Percentiles rank a stretch among this genome's conserved stretches.
phyloP scores from a whole-genome alignment of 179 eudicot species.

The Gypsophila paniculata region DNA sequence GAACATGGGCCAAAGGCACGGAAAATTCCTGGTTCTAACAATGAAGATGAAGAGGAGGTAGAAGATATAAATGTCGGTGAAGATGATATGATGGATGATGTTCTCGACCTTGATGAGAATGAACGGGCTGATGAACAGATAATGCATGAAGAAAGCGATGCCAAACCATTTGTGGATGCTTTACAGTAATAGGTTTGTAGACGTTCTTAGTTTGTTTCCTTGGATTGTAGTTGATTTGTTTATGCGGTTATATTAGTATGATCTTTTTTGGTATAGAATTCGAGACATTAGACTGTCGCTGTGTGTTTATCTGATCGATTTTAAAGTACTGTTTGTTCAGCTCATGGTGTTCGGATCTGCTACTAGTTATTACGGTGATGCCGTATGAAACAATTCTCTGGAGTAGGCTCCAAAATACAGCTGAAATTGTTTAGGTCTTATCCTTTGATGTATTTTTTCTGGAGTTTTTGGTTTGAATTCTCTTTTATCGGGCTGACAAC shows the following conservation, averaged over 20 bases:
- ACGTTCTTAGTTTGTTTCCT: neutral
- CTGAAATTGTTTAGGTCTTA: no score
- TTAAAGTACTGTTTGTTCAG: no score
- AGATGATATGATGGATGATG: constrained; percentile 89
- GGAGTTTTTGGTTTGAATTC: no score
- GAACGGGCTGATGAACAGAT: neutral
- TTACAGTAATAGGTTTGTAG: neutral
- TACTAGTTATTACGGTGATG: no score
- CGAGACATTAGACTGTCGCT: no score
- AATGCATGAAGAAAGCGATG: neutral
- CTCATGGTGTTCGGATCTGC: no score
- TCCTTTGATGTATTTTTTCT: no score
- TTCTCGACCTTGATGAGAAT: constrained; percentile 62
- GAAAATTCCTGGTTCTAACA: constrained; percentile 58
- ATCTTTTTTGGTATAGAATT: neutral
- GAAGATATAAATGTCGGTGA: constrained; percentile 86
- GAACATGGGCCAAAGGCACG: constrained; percentile 94
- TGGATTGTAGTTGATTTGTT: neutral
- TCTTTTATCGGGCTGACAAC: no score
- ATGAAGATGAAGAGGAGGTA: constrained; percentile 91
- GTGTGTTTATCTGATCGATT: no score
- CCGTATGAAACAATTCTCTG: no score
- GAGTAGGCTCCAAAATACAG: no score
- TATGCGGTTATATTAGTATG: neutral
- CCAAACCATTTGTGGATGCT: neutral